phyloP scores from a whole-genome alignment of 371 early-diverging fungal species.

The Apophysomyces elegans region DNA sequence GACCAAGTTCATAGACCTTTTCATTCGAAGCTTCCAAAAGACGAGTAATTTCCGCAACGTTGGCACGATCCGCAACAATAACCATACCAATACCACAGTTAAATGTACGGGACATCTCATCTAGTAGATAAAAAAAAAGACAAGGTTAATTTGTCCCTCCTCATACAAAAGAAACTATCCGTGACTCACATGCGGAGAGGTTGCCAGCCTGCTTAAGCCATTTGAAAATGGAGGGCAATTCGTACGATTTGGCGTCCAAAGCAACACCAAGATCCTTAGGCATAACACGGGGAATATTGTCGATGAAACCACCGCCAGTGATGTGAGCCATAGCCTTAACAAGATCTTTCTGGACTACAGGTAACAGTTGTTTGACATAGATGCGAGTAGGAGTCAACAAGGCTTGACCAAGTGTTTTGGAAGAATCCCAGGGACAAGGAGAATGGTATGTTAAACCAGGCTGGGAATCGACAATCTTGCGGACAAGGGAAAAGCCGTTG shows the following conservation, averaged over 20 bases:
- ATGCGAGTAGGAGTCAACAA: conserved; percentile 93
- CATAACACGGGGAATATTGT: conserved; percentile 96
- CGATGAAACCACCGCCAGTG: conserved; percentile 97
- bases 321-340: conserved; percentile 98
- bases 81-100: conserved; percentile 99
- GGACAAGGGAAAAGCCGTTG: conserved; percentile 96
- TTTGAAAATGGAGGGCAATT: conserved; percentile 89
- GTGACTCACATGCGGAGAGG: conserved; percentile 60
- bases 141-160: background rate
- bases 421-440: conserved; percentile 84
- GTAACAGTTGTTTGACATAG: conserved; percentile 91
- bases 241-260: conserved; percentile 83
- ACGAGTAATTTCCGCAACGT: conserved; percentile 65
- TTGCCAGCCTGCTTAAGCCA: conserved; percentile 92
- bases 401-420: conserved; percentile 75
- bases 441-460: conserved; percentile 76
- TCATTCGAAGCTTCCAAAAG: conserved; percentile 71
- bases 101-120: conserved; percentile 95
- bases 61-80: conserved; percentile 72
- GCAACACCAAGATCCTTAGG: conserved; percentile 78
- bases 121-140: conserved; percentile 26
- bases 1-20: conserved; percentile 64
- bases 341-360: conserved; percentile 73
- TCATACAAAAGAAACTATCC: background rate
- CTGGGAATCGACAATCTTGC: conserved; percentile 80